Percentiles rank a stretch among this genome's conserved stretches.
Conservation (phyloP, 176 grass and related monocot genomes). For the Musa beccarii region DNA sequence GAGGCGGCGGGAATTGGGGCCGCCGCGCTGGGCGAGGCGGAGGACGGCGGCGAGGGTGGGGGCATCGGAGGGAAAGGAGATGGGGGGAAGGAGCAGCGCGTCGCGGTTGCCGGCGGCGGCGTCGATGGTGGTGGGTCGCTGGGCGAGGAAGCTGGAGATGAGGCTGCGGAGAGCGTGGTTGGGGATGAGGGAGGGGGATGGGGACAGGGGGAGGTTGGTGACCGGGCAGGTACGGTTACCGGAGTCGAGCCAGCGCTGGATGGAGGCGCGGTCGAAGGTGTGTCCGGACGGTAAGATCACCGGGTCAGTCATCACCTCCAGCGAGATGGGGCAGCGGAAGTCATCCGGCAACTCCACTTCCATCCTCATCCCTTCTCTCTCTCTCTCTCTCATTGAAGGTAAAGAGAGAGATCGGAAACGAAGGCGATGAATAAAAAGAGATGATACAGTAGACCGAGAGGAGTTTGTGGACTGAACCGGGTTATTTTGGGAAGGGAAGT, state of each 20-base stretch:
- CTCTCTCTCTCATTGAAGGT: not conserved
- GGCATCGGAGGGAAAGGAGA: conserved; percentile 22
- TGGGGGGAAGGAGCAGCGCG: not conserved
- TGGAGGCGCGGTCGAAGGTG: conserved; percentile 91
- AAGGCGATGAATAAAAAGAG: not conserved
- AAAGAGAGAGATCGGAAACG: not conserved
- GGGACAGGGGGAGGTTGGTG: conserved; percentile 63
- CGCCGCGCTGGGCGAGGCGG: conserved; percentile 37
- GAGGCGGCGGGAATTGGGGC: conserved; percentile 38
- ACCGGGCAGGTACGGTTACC: conserved; percentile 85
- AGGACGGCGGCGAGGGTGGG: conserved; percentile 6
- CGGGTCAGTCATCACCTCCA: conserved; percentile 94
- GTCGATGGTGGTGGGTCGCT: not conserved
- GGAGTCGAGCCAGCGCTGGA: conserved; percentile 87
- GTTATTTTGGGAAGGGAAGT: not conserved
- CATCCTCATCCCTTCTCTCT: not conserved
- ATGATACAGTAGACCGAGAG: too few relatives aligned
- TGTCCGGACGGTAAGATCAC: conserved; percentile 89
- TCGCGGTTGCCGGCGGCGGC: not conserved
- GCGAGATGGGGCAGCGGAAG: conserved; percentile 92
- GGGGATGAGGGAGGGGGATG: conserved; percentile 55
- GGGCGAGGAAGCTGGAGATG: conserved; percentile 41
- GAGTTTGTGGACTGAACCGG: too few relatives aligned
- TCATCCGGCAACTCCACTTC: conserved; percentile 62
- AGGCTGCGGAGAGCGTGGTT: conserved; percentile 83